Base-by-base conservation (phyloP, 2,329 filamentous ascomycete genomes). In the Fusarium sp. region DNA sequence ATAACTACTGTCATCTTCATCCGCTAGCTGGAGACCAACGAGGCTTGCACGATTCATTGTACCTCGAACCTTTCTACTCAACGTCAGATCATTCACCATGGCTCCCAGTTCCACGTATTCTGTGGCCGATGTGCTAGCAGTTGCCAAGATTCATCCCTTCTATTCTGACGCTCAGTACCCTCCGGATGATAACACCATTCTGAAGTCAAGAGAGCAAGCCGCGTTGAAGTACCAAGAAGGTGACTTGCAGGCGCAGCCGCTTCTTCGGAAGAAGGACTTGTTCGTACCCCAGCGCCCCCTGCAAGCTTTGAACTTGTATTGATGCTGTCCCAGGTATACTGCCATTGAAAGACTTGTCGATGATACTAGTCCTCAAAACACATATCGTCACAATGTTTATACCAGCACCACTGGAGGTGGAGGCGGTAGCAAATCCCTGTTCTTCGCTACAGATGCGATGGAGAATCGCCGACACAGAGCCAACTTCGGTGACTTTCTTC, bases 401-500 rank as follows among this genome's bases (percentile, higher is more conserved):
- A 79, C 82, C 0, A 85, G 83, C 45, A 78, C 78, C 1, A 86
- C 85, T 0, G 85, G 86, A 1, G 85, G 86, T 0, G 83, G 82
- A 0, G 79, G 70, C 0, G 79, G 79, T 0, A 79, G 79, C 0
- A 73, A 75, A 0, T 80, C 81, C 0, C 67, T 87, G 67, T 78
- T 86, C 40, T 87, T 87, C 59, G 81, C 81, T 0, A 84, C 82
- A 0, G 84, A 86, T 69, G 74, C 76, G 0, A 17, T 71, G 2
- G 85, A 87, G 63, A 87, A 86, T 30, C 83, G 85, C 2, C 70
- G 69, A 2, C 85, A 87, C 1, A 77, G 85, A 52, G 79, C 79
- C 5, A 66, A 70, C 0, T 80, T 82, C 14, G 84, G 84, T 0
- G 62, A 74, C 0, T 78, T 86, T 10, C 67, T 86, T 3, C 73